These are phyloP conservation scores for Malassezia restricta DNA, from an alignment of 1,284 basidiomycete genomes.

Conservation along the genomic window DNA sequence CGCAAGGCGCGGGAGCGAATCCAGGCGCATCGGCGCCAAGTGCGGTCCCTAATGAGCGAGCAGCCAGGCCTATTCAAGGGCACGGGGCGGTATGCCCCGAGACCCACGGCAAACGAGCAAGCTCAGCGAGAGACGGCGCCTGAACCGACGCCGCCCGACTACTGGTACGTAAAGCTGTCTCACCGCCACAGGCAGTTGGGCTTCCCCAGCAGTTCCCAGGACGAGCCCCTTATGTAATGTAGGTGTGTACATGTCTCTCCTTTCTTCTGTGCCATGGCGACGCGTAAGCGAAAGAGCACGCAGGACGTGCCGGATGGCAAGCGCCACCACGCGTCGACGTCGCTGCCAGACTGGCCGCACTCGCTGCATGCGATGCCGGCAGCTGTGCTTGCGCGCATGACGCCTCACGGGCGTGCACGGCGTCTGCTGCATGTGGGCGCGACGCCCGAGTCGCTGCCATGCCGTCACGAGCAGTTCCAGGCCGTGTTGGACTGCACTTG, in stretches of 20 bases:
- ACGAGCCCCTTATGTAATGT: not conserved
- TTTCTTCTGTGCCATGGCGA: no score
- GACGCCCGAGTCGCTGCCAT: conserved; percentile 77
- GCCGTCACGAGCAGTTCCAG: conserved; percentile 74
- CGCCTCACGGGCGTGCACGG: conserved; percentile 32
- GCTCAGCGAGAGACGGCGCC: not conserved
- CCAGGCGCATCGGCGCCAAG: conserved; percentile 2
- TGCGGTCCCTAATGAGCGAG: conserved; percentile 1
- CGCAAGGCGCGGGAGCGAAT: not conserved
- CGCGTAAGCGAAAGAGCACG: no score
- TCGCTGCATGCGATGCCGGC: conserved; percentile 23
- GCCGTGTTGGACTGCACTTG: conserved; percentile 66
- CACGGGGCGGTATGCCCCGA: conserved; percentile 1
- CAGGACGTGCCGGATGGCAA: not conserved
- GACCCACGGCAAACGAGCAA: not conserved
- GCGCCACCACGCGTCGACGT: conserved; percentile 12
- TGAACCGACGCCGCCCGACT: conserved; percentile 14
- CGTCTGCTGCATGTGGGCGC: conserved; percentile 76
- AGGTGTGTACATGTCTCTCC: conserved; percentile 4
- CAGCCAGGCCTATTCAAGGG: conserved; percentile 9
- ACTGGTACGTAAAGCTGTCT: conserved; percentile 4
- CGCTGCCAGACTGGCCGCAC: conserved; percentile 25
- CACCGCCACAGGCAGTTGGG: conserved; percentile 4
- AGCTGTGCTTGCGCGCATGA: conserved; percentile 17
- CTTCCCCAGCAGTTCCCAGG: conserved; percentile 7